phyloP scores from a whole-genome alignment of 306 rosid genomes.

The Cucumis melo region DNA sequence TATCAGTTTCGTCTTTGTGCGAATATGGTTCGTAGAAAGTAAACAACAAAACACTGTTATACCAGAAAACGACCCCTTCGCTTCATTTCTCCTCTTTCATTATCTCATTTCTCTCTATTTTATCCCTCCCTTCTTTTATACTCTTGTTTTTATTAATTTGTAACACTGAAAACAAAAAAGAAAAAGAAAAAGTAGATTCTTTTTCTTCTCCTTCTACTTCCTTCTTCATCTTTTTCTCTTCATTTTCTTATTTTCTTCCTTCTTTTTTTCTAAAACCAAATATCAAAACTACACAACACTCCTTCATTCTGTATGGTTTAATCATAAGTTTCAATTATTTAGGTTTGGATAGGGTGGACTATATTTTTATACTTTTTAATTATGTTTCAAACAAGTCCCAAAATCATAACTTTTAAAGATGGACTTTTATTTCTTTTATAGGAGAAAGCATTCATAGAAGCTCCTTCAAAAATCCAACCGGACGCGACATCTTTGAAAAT shows the following conservation, averaged over 20 bases:
- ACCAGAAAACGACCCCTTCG: conserved; percentile 20
- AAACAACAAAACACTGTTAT: neutral
- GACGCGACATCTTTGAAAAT: no score
- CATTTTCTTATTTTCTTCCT: neutral
- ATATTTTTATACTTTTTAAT: no score
- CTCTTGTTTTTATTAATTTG: neutral
- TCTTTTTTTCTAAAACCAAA: neutral
- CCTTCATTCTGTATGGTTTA: neutral
- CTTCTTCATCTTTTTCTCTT: neutral
- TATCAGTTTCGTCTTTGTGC: conserved; percentile 6
- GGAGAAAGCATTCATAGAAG: no score
- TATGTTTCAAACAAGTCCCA: no score
- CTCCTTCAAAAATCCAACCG: no score
- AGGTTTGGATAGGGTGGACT: no score
- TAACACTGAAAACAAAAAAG: neutral
- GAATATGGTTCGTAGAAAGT: neutral
- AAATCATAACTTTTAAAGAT: no score
- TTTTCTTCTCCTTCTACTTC: neutral
- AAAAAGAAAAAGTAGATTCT: neutral
- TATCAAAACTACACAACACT: neutral
- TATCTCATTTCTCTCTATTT: neutral
- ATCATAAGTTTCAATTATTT: no score
- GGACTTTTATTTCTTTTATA: no score
- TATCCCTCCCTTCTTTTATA: neutral
- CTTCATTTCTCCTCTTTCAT: neutral